Percentiles rank a stretch among this genome's conserved stretches.
Conservation (phyloP, 2,329 filamentous ascomycete genomes). For the Atkinsonella texensis region DNA sequence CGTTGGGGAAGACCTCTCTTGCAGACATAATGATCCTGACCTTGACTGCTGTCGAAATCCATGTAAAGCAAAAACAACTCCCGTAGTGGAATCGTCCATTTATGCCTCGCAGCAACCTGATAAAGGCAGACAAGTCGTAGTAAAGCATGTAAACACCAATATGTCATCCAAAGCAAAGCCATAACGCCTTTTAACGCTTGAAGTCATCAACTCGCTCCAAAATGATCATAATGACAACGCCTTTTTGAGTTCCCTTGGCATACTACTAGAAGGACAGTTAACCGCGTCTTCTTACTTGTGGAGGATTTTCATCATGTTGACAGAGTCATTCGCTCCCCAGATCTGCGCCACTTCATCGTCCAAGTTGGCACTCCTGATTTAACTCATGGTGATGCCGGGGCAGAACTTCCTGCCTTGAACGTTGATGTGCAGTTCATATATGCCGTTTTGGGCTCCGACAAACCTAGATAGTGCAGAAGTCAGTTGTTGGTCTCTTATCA, state of each 20-base stretch:
- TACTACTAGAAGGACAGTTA: not conserved
- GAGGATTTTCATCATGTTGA: no score
- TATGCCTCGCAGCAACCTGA: not conserved
- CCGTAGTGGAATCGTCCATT: not conserved
- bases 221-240: not conserved
- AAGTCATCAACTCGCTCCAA: not conserved
- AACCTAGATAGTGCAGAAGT: constrained; percentile 30
- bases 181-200: constrained; percentile 3
- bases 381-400: constrained; percentile 43
- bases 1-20: constrained; percentile 3
- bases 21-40: not conserved
- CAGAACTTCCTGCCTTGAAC: constrained; percentile 46
- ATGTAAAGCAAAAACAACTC: not conserved
- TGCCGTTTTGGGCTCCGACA: constrained; percentile 56
- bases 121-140: not conserved
- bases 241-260: not conserved
- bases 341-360: not conserved
- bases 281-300: not conserved
- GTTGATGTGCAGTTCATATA: constrained; percentile 63
- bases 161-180: constrained; percentile 1
- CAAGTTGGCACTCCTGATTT: constrained; percentile 9
- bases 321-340: no score
- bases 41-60: not conserved
- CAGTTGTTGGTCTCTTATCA: constrained; percentile 6
- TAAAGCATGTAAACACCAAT: not conserved